phyloP scores from a whole-genome alignment of 2,329 filamentous ascomycete genomes.

The Pestalotiopsis sp. region DNA sequence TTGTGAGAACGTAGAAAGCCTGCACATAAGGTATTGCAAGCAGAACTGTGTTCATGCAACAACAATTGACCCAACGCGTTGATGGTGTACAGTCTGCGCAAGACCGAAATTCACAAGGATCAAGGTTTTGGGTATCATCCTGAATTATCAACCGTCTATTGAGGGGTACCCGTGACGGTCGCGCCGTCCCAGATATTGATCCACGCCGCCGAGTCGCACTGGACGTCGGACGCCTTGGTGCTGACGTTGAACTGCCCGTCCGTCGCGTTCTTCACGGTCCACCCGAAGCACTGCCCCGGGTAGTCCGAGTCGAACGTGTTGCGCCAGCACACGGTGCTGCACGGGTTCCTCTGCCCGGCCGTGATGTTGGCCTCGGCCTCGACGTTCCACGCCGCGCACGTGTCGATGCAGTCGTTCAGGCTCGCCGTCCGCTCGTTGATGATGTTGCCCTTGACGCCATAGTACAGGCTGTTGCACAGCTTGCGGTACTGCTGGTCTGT shows the following conservation, averaged over 20 bases:
- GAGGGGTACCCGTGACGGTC: too few relatives aligned
- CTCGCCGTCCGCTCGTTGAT: not conserved
- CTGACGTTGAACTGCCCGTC: not conserved
- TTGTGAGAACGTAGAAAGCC: too few relatives aligned
- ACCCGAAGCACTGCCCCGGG: not conserved
- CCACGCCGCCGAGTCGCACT: conserved; percentile 3
- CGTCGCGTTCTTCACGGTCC: not conserved
- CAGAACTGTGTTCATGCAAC: too few relatives aligned
- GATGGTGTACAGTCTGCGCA: too few relatives aligned
- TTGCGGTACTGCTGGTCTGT: not conserved
- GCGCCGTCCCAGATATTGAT: not conserved
- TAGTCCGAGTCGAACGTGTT: not conserved
- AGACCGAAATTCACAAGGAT: too few relatives aligned
- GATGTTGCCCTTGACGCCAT: not conserved
- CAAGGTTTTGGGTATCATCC: too few relatives aligned
- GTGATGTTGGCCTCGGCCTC: not conserved
- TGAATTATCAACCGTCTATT: too few relatives aligned
- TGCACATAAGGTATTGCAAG: too few relatives aligned
- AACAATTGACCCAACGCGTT: too few relatives aligned
- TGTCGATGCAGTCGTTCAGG: not conserved
- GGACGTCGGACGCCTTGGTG: not conserved
- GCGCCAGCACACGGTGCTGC: not conserved
- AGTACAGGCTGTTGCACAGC: not conserved
- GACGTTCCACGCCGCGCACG: not conserved
- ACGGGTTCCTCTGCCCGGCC: not conserved